Evolutionary conservation across 2,329 filamentous ascomycete species (phyloP), one percentile per base, ranked within the genome.

Genomic region (Exserohilum rostratum): DNA sequence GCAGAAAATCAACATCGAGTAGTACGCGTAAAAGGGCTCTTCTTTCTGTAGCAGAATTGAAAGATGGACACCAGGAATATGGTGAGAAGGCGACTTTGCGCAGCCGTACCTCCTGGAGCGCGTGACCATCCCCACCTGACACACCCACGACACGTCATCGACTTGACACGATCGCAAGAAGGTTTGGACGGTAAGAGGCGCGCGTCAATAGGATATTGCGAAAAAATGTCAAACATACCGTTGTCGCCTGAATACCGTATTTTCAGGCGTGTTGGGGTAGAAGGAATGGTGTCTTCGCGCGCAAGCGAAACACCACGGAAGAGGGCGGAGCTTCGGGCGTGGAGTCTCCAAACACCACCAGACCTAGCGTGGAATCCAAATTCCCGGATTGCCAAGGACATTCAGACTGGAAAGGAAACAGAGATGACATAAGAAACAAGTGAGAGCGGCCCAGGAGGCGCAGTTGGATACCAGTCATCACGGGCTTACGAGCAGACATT

Each of bases 221-320:
- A 7, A 53, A 34, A 5, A 45, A 9, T 31, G 12, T n/a, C n/a
- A 34, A 44, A 38, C 25, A 18, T 31, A 29, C 13, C 11, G 13
- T 46, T 43, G 17, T 9, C 4, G 6, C 10, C 13, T 6, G n/a
- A 29, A 17, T 22, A 17, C 29, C 13, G 31, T 31, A 9, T 43
- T n/a, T 18, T 31, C 15, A 11, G n/a, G 30, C n/a, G 15, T 31
- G 35, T 22, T 43, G 37, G 27, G 18, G 31, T 4, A 38, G 12
- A 18, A 31, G 10, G 27, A 20, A 17, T n/a, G 6, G 43, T 53
- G 43, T 54, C 59, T 58, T 61, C 59, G 47, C 53, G 60, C 55
- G 45, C 25, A 63, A 58, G 63, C 57, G 60, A 66, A 69, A 68
- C 66, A 65, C 55, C 58, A 61, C 42, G 52, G 54, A 49, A 46